These are phyloP conservation scores for Metarhizium sp. DNA, from an alignment of 2,329 filamentous ascomycete genomes.

Conservation along the genomic window DNA sequence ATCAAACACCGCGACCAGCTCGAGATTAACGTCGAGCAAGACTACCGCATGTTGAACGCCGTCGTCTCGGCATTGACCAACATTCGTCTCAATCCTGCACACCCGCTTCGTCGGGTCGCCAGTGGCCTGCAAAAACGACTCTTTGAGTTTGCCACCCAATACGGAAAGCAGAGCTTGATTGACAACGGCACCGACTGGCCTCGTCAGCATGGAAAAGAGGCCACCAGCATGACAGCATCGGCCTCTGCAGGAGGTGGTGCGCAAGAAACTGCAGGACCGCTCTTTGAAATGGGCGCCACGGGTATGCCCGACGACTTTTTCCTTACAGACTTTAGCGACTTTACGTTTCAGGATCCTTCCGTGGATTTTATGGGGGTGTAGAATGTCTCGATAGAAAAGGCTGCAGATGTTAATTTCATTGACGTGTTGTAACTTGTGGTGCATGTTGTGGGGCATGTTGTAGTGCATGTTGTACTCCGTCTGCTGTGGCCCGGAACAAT, in stretches of 20 bases:
- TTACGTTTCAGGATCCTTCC: neutral
- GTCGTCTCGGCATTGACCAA: neutral
- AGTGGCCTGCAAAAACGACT: conserved; percentile 1
- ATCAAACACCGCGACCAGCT: conserved; percentile 3
- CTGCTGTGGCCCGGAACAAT: too few species aligned
- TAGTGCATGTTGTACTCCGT: too few species aligned
- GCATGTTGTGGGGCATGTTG: too few species aligned
- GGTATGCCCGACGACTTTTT: neutral
- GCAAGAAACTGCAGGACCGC: neutral
- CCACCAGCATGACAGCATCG: neutral
- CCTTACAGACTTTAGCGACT: neutral
- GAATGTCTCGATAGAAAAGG: neutral
- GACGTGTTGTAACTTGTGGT: too few species aligned
- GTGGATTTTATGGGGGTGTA: neutral
- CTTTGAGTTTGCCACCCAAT: conserved; percentile 2
- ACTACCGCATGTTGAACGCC: neutral
- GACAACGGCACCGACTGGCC: neutral
- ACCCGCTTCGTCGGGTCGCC: conserved; percentile 1
- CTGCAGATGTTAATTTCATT: too few species aligned
- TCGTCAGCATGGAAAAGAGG: neutral
- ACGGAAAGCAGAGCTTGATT: conserved; percentile 2
- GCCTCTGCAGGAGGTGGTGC: neutral
- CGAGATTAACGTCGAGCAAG: neutral
- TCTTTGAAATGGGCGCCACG: neutral
- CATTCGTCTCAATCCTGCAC: neutral